Conservation (phyloP, 208 protist genomes). For the Acanthamoeba healyi region DNA sequence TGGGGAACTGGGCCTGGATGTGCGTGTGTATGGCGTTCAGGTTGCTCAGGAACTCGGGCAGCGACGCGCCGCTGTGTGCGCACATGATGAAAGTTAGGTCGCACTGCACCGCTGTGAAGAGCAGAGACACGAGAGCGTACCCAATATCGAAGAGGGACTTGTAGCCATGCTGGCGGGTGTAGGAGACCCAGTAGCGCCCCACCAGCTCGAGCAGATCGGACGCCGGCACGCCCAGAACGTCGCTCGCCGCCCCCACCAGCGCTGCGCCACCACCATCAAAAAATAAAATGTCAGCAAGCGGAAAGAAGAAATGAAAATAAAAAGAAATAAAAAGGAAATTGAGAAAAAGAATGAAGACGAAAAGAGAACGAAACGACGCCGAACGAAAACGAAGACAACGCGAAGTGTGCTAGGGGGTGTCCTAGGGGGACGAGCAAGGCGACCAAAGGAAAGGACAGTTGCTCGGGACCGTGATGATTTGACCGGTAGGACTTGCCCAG, state of each 20-base stretch:
- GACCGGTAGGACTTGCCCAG: too few relatives aligned
- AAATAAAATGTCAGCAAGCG: background rate
- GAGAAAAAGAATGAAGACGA: too few relatives aligned
- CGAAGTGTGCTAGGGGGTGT: too few relatives aligned
- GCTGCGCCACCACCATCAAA: background rate
- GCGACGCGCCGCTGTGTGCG: background rate
- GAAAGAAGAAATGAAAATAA: background rate
- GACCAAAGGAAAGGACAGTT: too few relatives aligned
- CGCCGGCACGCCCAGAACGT: background rate
- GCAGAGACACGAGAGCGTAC: background rate
- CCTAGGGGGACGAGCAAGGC: too few relatives aligned
- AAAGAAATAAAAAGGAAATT: background rate
- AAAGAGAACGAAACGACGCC: background rate
- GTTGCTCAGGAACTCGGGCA: slow-evolving; percentile 13
- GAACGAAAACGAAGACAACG: background rate
- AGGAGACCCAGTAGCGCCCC: background rate
- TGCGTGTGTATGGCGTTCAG: slow-evolving; percentile 30
- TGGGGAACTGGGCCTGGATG: slow-evolving; percentile 15
- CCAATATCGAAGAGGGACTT: background rate
- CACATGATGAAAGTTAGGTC: too few relatives aligned
- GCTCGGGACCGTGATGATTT: too few relatives aligned
- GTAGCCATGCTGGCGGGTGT: slow-evolving; percentile 3
- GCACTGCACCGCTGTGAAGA: background rate
- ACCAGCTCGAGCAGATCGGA: background rate
- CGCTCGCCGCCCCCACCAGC: background rate